Base-by-base conservation (phyloP, 2,329 filamentous ascomycete genomes). In the Mycosphaerella sp. region DNA sequence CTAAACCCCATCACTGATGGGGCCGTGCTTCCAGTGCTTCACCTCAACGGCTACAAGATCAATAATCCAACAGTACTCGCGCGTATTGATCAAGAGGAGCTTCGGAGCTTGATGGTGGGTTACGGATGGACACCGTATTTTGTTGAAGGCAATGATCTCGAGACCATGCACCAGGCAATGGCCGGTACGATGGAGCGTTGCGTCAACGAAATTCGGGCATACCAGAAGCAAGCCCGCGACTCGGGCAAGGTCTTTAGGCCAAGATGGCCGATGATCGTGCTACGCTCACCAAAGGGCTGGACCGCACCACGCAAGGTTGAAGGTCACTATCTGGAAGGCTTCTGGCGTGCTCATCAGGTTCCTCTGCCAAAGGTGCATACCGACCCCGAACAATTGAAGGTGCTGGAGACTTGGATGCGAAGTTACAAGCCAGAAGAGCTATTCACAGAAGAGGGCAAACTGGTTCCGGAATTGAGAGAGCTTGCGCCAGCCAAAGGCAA, bases 31-130 rank as follows among this genome's bases (percentile, higher is more conserved):
- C 87, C 87, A 0, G 82, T 91, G 5, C 77, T 91, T 9, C 86
- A 91, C 69, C 76, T 91, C 34, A 91, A 91, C 63, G 87, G 87
- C 45, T 91, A 90, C 78, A 91, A 91, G 76, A 90, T 90, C 75
- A 87, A 88, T 75, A 88, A 89, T 70, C 85, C 85, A 7, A 90
- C 83, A 4, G 67, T 91, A 0, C 78, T 90, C 12, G 82, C 86
- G 11, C 82, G 87, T 60, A 85, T 91, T 65, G 80, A 81, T 42
- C 85, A 89, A 67, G 80, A 86, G 58, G 87, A 91, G 71, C 76
- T 91, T 5, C 78, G 82, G 62, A 74, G 78, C 23, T 75, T 91
- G 14, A 86, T 91, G 70, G 59, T 80, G 41, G 87, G 87, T 31
- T 90, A 89, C 64, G 87, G 87, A 60, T 91, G 85, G 83, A 80